Evolutionary conservation across 169 alveolate genomes (phyloP), one percentile per base, ranked within the genome.

Genomic region (Cystoisospora suis): DNA sequence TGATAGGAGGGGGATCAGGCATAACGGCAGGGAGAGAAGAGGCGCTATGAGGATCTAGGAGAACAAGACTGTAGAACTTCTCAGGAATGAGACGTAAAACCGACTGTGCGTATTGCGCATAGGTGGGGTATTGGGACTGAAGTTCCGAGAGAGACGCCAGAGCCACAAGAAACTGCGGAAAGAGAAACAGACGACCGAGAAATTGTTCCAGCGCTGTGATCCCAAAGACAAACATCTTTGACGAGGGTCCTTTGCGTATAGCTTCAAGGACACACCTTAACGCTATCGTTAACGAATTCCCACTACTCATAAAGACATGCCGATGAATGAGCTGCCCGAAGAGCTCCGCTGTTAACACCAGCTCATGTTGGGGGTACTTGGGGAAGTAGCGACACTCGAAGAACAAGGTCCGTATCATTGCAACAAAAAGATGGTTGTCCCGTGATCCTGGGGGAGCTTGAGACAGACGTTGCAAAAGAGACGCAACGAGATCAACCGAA

Each of bases 191-290:
- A 20, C 87, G 53, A 44, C 47, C 87, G n/a, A 90, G 85, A 6
- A 94, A 77, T 75, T 92, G 94, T 34, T 94, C 94, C 83, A 94
- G 92, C 0, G 96, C 96, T 34, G 91, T 77, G 47, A 94, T 59
- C 32, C 96, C 96, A 53, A 94, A 94, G 44, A 89, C 69, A 49
- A 93, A 94, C 95, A 94, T 92, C 61, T 92, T 88, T 32, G 94
- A 88, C 77, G 91, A 81, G 42, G 85, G 94, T 38, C 77, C 93
- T 59, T 94, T 94, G 75, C 88, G 69, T 20, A 94, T 75, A 0
- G 95, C 96, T 69, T 94, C 96, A 27, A 92, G 42, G 53, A 93
- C 86, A 45, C 96, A 94, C 44, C 96, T 90, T 49, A 92, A 45
- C 23, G 95, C 96, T 46, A 94, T 87, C 32, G 86, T 85, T 23